These are phyloP conservation scores for Gliomastix tumulicola DNA, from an alignment of 2,329 filamentous ascomycete genomes.

Conservation along the genomic window DNA sequence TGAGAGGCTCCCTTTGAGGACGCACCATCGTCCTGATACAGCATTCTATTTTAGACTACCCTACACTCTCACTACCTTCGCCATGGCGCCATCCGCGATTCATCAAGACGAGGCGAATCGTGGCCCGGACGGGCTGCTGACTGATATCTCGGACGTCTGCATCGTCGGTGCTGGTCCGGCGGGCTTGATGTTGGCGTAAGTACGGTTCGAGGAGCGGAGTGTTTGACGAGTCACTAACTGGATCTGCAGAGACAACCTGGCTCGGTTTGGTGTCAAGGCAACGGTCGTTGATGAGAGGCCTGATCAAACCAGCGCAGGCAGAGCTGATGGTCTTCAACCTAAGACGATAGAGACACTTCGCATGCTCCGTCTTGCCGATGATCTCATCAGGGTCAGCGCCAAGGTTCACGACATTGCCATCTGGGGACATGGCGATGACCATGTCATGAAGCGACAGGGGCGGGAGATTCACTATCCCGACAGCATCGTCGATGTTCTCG, in stretches of 20 bases:
- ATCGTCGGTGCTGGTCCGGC: slow-evolving; percentile 50
- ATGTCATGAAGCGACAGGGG: slow-evolving; percentile 50
- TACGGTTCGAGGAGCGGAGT: not conserved
- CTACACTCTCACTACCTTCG: too few relatives aligned
- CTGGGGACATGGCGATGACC: slow-evolving; percentile 52
- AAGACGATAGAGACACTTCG: slow-evolving; percentile 71
- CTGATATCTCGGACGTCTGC: slow-evolving; percentile 26
- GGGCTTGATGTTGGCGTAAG: slow-evolving; percentile 43
- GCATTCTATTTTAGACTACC: too few relatives aligned
- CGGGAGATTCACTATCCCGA: slow-evolving; percentile 65
- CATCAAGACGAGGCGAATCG: too few relatives aligned
- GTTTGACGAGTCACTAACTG: not conserved
- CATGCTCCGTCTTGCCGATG: slow-evolving; percentile 65
- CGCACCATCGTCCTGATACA: too few relatives aligned
- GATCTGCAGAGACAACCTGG: slow-evolving; percentile 34
- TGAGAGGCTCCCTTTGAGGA: too few relatives aligned
- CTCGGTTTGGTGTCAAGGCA: slow-evolving; percentile 58
- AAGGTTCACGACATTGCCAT: slow-evolving; percentile 70
- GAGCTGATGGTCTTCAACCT: slow-evolving; percentile 67
- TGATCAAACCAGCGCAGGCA: slow-evolving; percentile 61
- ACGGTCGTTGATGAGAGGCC: slow-evolving; percentile 62
- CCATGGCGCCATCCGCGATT: too few relatives aligned
- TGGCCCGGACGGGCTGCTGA: too few relatives aligned
- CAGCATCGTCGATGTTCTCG: slow-evolving; percentile 48
- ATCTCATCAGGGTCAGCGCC: slow-evolving; percentile 58